Evolutionary conservation across 805 yeast genomes (phyloP).

Genomic region (Candida piceae): DNA sequence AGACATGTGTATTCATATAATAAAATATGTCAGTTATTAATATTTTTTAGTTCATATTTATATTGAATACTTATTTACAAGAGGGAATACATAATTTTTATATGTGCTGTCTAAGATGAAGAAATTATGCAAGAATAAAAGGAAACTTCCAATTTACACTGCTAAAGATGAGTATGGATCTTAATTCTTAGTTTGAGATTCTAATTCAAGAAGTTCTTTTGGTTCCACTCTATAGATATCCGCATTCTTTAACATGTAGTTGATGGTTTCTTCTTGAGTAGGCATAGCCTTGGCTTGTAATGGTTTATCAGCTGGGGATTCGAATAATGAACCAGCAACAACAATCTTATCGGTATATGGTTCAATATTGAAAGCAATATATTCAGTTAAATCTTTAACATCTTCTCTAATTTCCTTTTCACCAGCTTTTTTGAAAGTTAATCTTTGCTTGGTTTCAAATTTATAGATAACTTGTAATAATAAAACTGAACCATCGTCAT

Average conservation of each 20-base stretch:
- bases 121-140: too few species aligned
- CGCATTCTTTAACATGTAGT: conserved; percentile 30
- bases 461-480: conserved; percentile 51
- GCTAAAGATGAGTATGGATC: too few species aligned
- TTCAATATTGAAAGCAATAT: conserved; percentile 57
- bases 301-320: conserved; percentile 41
- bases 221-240: conserved; percentile 35
- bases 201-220: conserved; percentile 11
- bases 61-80: too few species aligned
- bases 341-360: conserved; percentile 52
- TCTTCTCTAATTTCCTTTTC: conserved; percentile 39
- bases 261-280: conserved; percentile 25
- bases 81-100: too few species aligned
- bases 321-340: conserved; percentile 65
- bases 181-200: too few species aligned
- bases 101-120: too few species aligned
- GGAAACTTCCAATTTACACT: too few species aligned
- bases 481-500: conserved; percentile 33
- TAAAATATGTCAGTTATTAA: too few species aligned
- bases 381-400: conserved; percentile 54
- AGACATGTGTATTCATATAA: too few species aligned
- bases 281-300: conserved; percentile 25
- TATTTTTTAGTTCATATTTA: too few species aligned
- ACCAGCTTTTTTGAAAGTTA: conserved; percentile 41
- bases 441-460: conserved; percentile 57